Evolutionary conservation across 352 stramenopile genomes (phyloP).

Genomic region (Phytophthora pseudosyringae): DNA sequence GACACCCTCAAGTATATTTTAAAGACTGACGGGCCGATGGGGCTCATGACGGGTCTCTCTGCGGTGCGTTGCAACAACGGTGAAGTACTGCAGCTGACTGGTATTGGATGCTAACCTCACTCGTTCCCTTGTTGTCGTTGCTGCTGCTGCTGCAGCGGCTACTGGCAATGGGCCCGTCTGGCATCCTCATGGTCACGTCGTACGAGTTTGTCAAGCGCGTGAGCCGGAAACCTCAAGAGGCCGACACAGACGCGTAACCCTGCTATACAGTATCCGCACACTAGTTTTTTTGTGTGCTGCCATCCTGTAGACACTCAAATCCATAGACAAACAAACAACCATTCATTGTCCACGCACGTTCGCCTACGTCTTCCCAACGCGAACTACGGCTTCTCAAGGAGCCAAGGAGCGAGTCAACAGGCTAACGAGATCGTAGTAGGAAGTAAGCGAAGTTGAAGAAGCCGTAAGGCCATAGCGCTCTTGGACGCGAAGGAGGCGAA

Average conservation of each 20-base stretch:
- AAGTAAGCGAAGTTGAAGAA: background rate
- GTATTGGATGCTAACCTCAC: background rate
- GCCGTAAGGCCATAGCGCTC: slow-evolving; percentile 1
- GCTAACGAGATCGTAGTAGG: slow-evolving; percentile 25
- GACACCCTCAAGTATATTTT: slow-evolving; percentile 89
- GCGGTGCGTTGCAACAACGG: slow-evolving; percentile 53
- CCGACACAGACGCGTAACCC: slow-evolving; percentile 30
- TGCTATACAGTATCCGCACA: slow-evolving; percentile 20
- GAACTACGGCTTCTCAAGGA: slow-evolving; percentile 15
- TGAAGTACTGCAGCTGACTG: background rate
- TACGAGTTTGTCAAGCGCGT: slow-evolving; percentile 93
- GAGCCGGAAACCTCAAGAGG: slow-evolving; percentile 60
- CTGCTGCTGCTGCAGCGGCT: slow-evolving; percentile 52
- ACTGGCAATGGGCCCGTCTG: slow-evolving; percentile 82
- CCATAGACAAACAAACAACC: slow-evolving; percentile 9
- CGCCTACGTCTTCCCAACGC: slow-evolving; percentile 3
- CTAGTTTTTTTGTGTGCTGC: slow-evolving; percentile 21
- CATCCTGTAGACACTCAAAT: slow-evolving; percentile 3
- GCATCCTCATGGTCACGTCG: slow-evolving; percentile 86
- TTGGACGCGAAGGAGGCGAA: background rate
- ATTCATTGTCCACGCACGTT: background rate
- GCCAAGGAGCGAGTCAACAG: slow-evolving; percentile 23
- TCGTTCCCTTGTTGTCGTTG: slow-evolving; percentile 5
- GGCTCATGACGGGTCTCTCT: slow-evolving; percentile 83
- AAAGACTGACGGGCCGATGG: slow-evolving; percentile 68